Percentiles rank a stretch among this genome's conserved stretches.
Conservation (phyloP, 441 rosid genomes). For the Populus hybrid region DNA sequence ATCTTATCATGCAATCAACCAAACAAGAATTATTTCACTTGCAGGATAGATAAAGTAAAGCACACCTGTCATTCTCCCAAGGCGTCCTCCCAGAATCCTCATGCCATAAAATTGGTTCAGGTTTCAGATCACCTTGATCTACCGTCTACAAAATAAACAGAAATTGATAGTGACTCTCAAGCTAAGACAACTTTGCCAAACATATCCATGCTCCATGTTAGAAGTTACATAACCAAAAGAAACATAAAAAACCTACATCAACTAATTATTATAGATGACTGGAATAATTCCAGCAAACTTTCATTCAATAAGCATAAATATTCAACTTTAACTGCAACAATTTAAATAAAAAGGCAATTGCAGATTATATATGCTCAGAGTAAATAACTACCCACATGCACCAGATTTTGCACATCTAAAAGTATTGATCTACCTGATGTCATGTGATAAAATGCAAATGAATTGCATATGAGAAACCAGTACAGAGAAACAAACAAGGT, state of each 20-base stretch:
- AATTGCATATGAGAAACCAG: neutral
- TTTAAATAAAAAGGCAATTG: too few relatives aligned
- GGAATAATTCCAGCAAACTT: neutral
- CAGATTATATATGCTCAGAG: too few relatives aligned
- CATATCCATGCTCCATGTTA: neutral
- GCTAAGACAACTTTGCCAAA: neutral
- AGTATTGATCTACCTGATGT: too few relatives aligned
- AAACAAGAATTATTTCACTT: neutral
- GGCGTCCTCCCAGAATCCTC: slow-evolving; percentile 66
- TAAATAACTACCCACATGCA: neutral
- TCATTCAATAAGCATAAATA: neutral
- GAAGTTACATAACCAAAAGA: neutral
- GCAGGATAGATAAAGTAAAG: neutral
- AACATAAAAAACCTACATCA: neutral
- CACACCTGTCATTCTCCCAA: slow-evolving; percentile 42
- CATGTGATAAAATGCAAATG: neutral
- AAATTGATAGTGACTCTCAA: neutral
- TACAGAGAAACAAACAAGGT: neutral
- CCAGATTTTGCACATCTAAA: neutral
- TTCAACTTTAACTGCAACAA: too few relatives aligned
- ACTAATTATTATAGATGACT: neutral
- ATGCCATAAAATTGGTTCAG: slow-evolving; percentile 73
- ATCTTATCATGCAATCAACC: neutral
- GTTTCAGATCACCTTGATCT: slow-evolving; percentile 54
- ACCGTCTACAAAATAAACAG: slow-evolving; percentile 46